These are phyloP conservation scores for Hypomyces perniciosus DNA, from an alignment of 2,329 filamentous ascomycete species.

Conservation along the genomic window DNA sequence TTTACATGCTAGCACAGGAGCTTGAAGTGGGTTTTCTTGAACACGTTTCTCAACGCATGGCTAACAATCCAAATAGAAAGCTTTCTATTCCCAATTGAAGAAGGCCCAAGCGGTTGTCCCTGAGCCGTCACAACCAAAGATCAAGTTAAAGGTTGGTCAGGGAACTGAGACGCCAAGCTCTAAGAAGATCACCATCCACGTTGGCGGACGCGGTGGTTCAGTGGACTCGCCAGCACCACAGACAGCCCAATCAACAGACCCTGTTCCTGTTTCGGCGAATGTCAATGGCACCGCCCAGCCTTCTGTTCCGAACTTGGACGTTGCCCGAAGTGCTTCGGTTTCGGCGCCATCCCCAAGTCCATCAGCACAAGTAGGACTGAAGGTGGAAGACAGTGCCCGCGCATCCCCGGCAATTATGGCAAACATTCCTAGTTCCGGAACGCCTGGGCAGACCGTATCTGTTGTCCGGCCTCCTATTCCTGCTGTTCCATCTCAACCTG, in stretches of 20 bases:
- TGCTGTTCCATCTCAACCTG: slow-evolving; percentile 15
- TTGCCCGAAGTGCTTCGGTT: slow-evolving; percentile 34
- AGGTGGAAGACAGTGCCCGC: slow-evolving; percentile 30
- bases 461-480: slow-evolving; percentile 14
- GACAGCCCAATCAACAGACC: slow-evolving; percentile 22
- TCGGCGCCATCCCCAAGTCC: slow-evolving; percentile 41
- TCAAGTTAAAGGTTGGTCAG: slow-evolving; percentile 68
- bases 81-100: slow-evolving; percentile 62
- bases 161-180: slow-evolving; percentile 38
- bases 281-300: slow-evolving; percentile 10
- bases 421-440: slow-evolving; percentile 14
- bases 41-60: neutral
- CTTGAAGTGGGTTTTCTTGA: slow-evolving; percentile 56
- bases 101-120: slow-evolving; percentile 66
- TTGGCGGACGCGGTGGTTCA: slow-evolving; percentile 53
- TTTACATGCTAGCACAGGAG: slow-evolving; percentile 69
- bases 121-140: slow-evolving; percentile 68
- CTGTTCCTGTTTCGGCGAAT: slow-evolving; percentile 8
- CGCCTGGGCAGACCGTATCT: slow-evolving; percentile 15
- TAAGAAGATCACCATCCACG: slow-evolving; percentile 67
- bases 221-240: slow-evolving; percentile 47
- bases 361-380: slow-evolving; percentile 28
- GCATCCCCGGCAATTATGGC: slow-evolving; percentile 22
- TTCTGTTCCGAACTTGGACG: slow-evolving; percentile 25
- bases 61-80: slow-evolving; percentile 44